Evolutionary conservation across 2,329 filamentous ascomycete genomes (phyloP), one percentile per base, ranked within the genome.

Genomic region (Xylaria arbuscula): DNA sequence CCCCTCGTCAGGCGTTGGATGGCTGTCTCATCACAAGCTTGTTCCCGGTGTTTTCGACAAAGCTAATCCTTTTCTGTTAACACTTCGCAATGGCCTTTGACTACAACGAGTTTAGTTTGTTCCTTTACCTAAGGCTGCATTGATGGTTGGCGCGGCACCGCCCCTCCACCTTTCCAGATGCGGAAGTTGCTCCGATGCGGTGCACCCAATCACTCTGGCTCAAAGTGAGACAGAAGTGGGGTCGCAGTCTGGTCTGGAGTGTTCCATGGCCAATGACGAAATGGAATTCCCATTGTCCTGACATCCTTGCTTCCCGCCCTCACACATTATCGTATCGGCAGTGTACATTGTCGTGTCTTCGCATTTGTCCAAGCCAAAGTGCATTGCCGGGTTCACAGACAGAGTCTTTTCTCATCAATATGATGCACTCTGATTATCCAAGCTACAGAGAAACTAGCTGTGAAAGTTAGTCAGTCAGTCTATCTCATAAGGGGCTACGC

Each of bases 161-260:
- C 64, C 67, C 65, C 69, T 61, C 32, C 48, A 47, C 38, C 40
- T 40, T 60, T 40, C 69, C 62, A 17, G 8, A 53, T 57, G 19
- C 50, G 57, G 59, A 62, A 47, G 11, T 15, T 1, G 34, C 40
- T 63, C 69, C 53, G 68, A 60, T 0, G 11, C 19, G 40, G 11
- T 66, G 66, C 66, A 70, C 51, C 69, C 69, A 70, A 70, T 69
- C 59, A 64, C 9, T 15, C 4, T 8, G 8, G n/a, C 17, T 8
- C 19, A 11, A 28, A 19, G 10, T 68, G 66, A 70, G 62, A 66
- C 66, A 56, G 48, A n/a, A 47, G 54, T 63, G 61, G 68, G 22
- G 54, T 22, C n/a, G 1, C 24, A 15, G 42, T 38, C 47, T 17
- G 32, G 51, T 28, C 55, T 58, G 17, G 38, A 64, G 24, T 53